These are phyloP conservation scores for Botrytis squamosa DNA, from an alignment of 2,329 filamentous ascomycete species.

Conservation along the genomic window DNA sequence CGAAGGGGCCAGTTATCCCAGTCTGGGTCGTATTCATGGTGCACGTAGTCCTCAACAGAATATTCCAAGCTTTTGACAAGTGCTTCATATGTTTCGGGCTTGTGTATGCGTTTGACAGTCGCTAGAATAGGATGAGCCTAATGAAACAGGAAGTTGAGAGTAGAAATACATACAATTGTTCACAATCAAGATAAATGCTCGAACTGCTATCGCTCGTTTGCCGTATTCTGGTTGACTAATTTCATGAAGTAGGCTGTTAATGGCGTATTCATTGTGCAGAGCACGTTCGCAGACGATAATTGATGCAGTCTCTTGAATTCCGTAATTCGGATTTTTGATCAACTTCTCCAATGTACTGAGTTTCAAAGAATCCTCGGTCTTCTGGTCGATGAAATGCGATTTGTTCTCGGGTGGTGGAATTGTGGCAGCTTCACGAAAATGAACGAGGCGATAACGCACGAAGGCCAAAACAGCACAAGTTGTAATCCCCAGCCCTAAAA, in stretches of 20 bases:
- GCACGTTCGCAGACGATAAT: slow-evolving; percentile 57
- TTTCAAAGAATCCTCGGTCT: slow-evolving; percentile 70
- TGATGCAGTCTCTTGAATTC: slow-evolving; percentile 67
- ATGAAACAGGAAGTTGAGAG: neutral
- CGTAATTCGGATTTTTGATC: slow-evolving; percentile 67
- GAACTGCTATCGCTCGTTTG: slow-evolving; percentile 55
- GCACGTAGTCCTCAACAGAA: slow-evolving; percentile 50
- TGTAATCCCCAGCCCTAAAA: slow-evolving; percentile 45
- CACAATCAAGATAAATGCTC: slow-evolving; percentile 56
- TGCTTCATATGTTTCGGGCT: slow-evolving; percentile 43
- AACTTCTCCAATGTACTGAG: slow-evolving; percentile 66
- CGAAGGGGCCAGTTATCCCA: slow-evolving; percentile 64
- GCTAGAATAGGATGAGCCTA: slow-evolving; percentile 25
- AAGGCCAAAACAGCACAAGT: slow-evolving; percentile 57
- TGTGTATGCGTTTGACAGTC: slow-evolving; percentile 32
- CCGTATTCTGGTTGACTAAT: slow-evolving; percentile 60
- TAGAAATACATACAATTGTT: slow-evolving; percentile 44
- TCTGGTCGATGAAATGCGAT: slow-evolving; percentile 71
- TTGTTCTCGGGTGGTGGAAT: slow-evolving; percentile 64
- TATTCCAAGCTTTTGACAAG: slow-evolving; percentile 61
- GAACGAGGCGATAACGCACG: slow-evolving; percentile 57
- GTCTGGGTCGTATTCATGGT: slow-evolving; percentile 53
- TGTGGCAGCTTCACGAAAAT: slow-evolving; percentile 62
- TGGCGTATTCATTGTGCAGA: slow-evolving; percentile 56
- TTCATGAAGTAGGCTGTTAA: slow-evolving; percentile 54